Conservation (phyloP, 1,284 basidiomycete genomes). For the Apiotrichum sp. region DNA sequence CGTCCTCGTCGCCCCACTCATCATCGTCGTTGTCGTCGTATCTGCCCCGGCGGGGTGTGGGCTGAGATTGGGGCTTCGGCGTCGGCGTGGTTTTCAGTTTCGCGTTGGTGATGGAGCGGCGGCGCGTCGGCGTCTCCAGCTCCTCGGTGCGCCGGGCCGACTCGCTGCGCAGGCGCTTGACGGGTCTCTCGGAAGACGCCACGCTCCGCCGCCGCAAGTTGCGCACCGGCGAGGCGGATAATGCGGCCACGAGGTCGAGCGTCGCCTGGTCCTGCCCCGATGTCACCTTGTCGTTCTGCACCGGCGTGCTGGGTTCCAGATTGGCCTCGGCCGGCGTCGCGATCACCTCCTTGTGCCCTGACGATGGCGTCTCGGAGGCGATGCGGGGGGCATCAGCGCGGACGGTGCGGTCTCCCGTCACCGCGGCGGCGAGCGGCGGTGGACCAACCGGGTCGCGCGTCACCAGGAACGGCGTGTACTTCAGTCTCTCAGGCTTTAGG, state of each 20-base stretch:
- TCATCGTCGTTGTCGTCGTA: not conserved
- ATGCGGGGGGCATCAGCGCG: not conserved
- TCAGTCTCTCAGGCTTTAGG: slow-evolving; percentile 77
- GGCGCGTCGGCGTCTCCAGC: not conserved
- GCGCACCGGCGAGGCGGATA: slow-evolving; percentile 24
- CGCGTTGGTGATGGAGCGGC: no score
- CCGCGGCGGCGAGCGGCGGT: not conserved
- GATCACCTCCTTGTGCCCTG: slow-evolving; percentile 10
- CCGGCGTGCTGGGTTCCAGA: not conserved
- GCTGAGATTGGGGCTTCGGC: not conserved
- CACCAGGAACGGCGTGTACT: slow-evolving; percentile 90
- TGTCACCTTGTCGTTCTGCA: slow-evolving; percentile 9
- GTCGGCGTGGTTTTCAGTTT: no score
- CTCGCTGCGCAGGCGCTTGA: slow-evolving; percentile 7
- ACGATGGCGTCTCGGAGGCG: slow-evolving; percentile 3
- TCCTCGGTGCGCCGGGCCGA: not conserved
- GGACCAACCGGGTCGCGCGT: slow-evolving; percentile 18
- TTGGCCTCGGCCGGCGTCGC: slow-evolving; percentile 12
- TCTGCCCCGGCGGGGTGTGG: not conserved
- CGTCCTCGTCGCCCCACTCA: slow-evolving; percentile 8
- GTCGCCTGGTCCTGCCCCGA: slow-evolving; percentile 36
- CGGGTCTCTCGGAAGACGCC: not conserved
- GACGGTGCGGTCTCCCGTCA: not conserved
- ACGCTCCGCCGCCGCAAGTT: slow-evolving; percentile 26
- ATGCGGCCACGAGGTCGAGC: slow-evolving; percentile 31